phyloP scores from a whole-genome alignment of 305 asterid species.

The Solanum chacoense region DNA sequence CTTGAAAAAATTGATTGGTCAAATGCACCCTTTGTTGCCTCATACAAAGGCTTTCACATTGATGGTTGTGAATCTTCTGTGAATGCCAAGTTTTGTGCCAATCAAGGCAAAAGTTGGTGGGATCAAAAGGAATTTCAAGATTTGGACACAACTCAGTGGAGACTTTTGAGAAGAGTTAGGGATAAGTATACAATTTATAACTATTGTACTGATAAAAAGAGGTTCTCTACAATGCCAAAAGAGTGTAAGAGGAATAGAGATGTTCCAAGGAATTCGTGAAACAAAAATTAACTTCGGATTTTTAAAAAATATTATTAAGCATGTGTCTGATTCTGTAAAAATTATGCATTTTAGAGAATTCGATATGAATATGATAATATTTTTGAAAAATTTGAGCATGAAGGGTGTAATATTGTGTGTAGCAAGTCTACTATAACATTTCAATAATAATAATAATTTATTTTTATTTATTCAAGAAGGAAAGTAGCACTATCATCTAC shows the following conservation, averaged over 20 bases:
- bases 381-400: not conserved
- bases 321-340: too few relatives aligned
- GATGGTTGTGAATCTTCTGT: constrained; percentile 73
- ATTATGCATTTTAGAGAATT: not conserved
- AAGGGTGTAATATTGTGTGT: not conserved
- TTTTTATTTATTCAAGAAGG: not conserved
- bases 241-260: constrained; percentile 70
- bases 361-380: not conserved
- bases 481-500: not conserved
- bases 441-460: not conserved
- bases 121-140: constrained; percentile 64
- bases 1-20: constrained; percentile 73
- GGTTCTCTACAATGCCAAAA: constrained; percentile 30
- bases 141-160: constrained; percentile 42
- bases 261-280: constrained; percentile 9
- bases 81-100: constrained; percentile 43
- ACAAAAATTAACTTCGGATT: not conserved
- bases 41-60: constrained; percentile 64
- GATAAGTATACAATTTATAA: constrained; percentile 51
- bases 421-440: not conserved
- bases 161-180: constrained; percentile 47
- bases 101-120: constrained; percentile 68
- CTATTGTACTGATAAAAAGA: constrained; percentile 47
- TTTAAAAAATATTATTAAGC: not conserved
- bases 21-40: constrained; percentile 69